These are phyloP conservation scores for Euphorbia schlechtendalii DNA, from an alignment of 441 rosid species.

Conservation along the genomic window DNA sequence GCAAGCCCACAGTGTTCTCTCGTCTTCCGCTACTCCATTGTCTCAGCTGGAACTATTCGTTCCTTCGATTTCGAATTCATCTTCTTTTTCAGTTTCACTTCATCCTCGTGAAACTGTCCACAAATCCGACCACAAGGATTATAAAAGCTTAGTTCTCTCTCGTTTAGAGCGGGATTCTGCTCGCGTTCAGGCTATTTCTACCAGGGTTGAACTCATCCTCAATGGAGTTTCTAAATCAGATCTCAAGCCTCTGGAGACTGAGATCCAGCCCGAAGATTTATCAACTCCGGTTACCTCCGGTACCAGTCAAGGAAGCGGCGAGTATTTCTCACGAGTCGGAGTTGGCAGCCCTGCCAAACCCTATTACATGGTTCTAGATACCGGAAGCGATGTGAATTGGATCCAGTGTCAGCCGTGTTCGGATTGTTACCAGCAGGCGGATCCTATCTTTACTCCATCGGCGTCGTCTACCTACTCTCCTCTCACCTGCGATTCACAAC, in stretches of 20 bases:
- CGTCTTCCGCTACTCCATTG: constrained; percentile 20
- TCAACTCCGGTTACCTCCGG: constrained; percentile 73
- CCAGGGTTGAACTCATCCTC: constrained; percentile 40
- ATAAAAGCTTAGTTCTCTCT: constrained; percentile 41
- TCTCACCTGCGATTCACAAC: constrained; percentile 48
- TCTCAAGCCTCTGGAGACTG: constrained; percentile 39
- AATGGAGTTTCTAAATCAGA: constrained; percentile 33
- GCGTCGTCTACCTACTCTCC: constrained; percentile 46
- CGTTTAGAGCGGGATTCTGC: constrained; percentile 72
- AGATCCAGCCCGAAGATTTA: constrained; percentile 40
- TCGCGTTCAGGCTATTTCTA: constrained; percentile 40
- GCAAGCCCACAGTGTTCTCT: constrained; percentile 44
- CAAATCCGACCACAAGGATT: constrained; percentile 41
- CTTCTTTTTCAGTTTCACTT: constrained; percentile 45
- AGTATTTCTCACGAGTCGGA: constrained; percentile 82
- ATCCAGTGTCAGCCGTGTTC: constrained; percentile 81
- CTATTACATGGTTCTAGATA: constrained; percentile 71
- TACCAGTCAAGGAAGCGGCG: constrained; percentile 76
- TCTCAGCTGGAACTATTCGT: constrained; percentile 12
- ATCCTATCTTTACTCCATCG: constrained; percentile 63
- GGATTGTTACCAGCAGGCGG: constrained; percentile 67
- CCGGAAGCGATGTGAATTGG: constrained; percentile 91
- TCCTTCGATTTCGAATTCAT: constrained; percentile 20
- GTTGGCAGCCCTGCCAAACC: constrained; percentile 71
- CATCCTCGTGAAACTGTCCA: constrained; percentile 49